phyloP scores from a whole-genome alignment of 352 stramenopile genomes.

The Phytophthora europaea region DNA sequence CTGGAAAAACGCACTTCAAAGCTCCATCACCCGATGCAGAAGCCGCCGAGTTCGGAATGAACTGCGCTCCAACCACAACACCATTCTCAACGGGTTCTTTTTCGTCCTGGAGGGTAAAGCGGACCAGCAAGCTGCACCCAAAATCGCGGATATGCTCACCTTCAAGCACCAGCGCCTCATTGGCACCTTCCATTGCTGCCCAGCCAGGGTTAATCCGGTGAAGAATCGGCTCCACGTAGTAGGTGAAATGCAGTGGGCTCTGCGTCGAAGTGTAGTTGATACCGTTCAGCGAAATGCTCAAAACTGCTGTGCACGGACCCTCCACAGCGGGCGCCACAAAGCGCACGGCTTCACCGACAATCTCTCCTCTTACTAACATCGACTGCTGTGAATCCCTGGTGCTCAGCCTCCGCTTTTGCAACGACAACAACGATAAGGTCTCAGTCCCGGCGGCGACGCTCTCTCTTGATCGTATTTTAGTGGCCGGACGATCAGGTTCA shows the following conservation, averaged over 20 bases:
- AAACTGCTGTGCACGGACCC: conserved; percentile 46
- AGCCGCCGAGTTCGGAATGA: conserved; percentile 30
- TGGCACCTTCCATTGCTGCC: conserved; percentile 49
- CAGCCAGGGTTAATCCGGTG: conserved; percentile 61
- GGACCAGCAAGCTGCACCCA: conserved; percentile 53
- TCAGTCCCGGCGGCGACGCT: neutral
- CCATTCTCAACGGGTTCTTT: conserved; percentile 16
- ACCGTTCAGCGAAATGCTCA: conserved; percentile 81
- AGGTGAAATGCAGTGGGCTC: conserved; percentile 59
- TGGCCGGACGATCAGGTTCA: neutral
- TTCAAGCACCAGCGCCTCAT: conserved; percentile 43
- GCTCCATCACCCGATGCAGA: conserved; percentile 17
- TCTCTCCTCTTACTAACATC: conserved; percentile 59
- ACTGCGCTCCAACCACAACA: conserved; percentile 45
- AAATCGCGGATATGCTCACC: conserved; percentile 68
- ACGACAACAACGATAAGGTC: neutral
- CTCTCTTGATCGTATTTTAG: conserved; percentile 5
- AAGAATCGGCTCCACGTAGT: conserved; percentile 67
- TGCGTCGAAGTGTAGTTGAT: conserved; percentile 78
- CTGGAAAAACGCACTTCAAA: conserved; percentile 48
- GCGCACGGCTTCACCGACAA: conserved; percentile 66
- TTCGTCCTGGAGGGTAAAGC: conserved; percentile 54
- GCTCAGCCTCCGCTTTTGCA: neutral
- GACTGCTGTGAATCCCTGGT: conserved; percentile 1
- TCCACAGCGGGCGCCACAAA: conserved; percentile 60